Evolutionary conservation across 768 basidiomycete species (phyloP), one percentile per base, ranked within the genome.

Genomic region (Tricholoma sp.): DNA sequence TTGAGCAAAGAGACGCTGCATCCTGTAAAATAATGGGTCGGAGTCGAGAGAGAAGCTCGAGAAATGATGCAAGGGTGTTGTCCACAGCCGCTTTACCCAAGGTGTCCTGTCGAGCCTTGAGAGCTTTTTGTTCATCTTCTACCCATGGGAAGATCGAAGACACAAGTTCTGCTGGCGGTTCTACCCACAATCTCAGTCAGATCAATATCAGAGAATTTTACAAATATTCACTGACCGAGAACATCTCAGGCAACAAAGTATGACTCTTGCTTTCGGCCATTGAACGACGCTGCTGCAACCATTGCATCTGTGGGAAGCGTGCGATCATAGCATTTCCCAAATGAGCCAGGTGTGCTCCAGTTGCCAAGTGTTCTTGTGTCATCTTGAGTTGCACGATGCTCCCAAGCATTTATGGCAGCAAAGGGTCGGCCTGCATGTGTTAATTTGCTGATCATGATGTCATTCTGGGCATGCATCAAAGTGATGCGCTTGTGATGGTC

Each of bases 111-210:
- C 50, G 32, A 20, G 24, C 31, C 33, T 51, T 11, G 41, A 60
- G 59, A 2, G 64, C 61, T 1, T 7, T 18, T 15, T 59, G 50
- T 55, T 68, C 63, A 0, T 45, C 45, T 37, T 71, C 67, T 18
- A 66, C 52, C 68, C 66, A 71, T 2, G 69, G 69, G 54, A 71
- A 72, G 0, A 72, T 28, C n/a, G 15, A 1, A 3, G 3, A 2
- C 3, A 52, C 24, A 2, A 69, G 44, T 4, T 64, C 62, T n/a
- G 34, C 0, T 1, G 69, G 68, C 11, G 67, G 66, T 12, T 62
- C 70, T 67, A 33, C 4, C 17, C 9, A 12, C 50, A 24, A 53
- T 24, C 33, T 17, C 7, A 28, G 18, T 31, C 17, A 9, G n/a
- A 48, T 15, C 24, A 24, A 24, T 24, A 24, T 24, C 24, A 24